Conservation (phyloP, 345 rosid genomes). For the Euclidium syriacum region DNA sequence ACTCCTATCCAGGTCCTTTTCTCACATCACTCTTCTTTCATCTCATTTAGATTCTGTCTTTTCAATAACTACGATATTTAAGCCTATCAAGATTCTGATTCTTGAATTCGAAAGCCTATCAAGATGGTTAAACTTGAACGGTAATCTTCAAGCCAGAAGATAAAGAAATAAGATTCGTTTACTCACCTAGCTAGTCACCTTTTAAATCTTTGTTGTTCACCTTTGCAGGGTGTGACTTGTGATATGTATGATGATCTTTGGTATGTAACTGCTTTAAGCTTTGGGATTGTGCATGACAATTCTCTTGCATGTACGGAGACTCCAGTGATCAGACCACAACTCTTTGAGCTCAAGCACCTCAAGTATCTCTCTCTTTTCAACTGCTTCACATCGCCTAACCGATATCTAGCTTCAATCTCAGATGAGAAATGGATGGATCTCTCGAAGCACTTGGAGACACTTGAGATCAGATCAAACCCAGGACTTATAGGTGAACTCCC, state of each 20-base stretch:
- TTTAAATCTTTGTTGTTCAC: neutral
- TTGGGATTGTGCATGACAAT: constrained; percentile 70
- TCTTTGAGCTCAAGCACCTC: constrained; percentile 74
- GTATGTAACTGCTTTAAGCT: constrained; percentile 73
- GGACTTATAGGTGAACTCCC: constrained; percentile 78
- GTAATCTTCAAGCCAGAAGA: constrained; percentile 5
- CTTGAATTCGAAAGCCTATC: neutral
- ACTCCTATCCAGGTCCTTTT: constrained; percentile 78
- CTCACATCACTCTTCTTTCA: constrained; percentile 7
- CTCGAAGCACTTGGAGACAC: constrained; percentile 47
- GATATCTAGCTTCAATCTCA: constrained; percentile 40
- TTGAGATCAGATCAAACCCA: constrained; percentile 75
- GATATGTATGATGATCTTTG: constrained; percentile 68
- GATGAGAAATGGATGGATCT: constrained; percentile 50
- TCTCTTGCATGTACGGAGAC: constrained; percentile 54
- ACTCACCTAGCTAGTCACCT: too few species aligned
- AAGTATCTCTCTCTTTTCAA: constrained; percentile 60
- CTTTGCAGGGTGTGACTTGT: constrained; percentile 79
- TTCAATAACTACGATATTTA: neutral
- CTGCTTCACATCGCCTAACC: constrained; percentile 52
- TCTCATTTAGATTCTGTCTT: neutral
- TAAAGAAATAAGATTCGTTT: neutral
- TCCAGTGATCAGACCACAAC: constrained; percentile 53
- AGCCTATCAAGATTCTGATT: neutral
- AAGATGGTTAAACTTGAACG: neutral